phyloP scores from a whole-genome alignment of 139 green algal genomes.

The Monoraphidium neglectum region DNA sequence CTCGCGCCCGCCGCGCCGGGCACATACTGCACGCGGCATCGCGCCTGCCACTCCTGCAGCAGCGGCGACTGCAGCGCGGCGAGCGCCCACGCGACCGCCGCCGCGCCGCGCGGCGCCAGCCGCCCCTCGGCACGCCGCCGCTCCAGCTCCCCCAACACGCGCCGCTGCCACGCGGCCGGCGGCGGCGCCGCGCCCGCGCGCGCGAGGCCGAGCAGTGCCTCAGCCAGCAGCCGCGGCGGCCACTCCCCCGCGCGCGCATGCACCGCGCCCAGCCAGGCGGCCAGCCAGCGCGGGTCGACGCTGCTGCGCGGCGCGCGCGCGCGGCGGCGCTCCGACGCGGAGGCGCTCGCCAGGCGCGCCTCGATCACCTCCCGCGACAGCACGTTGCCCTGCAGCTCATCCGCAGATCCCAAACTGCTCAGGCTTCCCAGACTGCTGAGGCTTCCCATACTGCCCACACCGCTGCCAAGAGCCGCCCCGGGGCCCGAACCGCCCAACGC shows the following conservation, averaged over 20 bases:
- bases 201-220: not conserved
- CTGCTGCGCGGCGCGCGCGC: not conserved
- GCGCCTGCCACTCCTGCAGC: not conserved
- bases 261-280: constrained; percentile 1
- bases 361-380: no score
- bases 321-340: not conserved
- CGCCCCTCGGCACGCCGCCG: not conserved
- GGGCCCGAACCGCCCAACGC: no score
- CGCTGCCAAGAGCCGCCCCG: not conserved
- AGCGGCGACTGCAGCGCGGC: not conserved
- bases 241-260: not conserved
- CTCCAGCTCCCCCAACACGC: constrained; percentile 1
- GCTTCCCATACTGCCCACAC: not conserved
- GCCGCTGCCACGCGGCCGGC: constrained; percentile 15
- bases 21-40: not conserved
- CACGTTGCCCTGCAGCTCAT: no score
- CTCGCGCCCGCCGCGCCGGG: not conserved
- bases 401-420: no score
- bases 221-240: not conserved
- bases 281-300: constrained; percentile 9
- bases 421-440: not conserved
- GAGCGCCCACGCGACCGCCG: constrained; percentile 2
- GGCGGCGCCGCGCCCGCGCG: not conserved
- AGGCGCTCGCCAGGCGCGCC: not conserved
- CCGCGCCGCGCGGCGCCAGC: not conserved